phyloP scores from a whole-genome alignment of 768 basidiomycete species.

The Sporobolomyces phaffii region DNA sequence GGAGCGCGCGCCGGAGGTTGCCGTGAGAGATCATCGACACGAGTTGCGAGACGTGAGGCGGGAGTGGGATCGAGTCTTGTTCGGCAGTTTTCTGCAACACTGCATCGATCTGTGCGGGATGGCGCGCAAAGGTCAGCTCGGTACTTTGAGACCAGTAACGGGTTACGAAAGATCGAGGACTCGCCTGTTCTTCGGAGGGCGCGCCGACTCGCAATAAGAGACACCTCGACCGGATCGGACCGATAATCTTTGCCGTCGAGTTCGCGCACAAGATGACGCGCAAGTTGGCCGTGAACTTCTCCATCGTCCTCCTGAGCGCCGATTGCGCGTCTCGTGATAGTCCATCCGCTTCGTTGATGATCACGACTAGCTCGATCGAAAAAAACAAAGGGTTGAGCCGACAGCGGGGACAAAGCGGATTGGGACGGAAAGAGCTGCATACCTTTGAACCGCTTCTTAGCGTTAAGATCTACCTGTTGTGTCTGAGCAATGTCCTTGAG shows the following conservation, averaged over 20 bases:
- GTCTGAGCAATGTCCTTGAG: conserved; percentile 98
- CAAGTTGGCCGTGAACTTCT: conserved; percentile 98
- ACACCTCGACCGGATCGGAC: conserved; percentile 93
- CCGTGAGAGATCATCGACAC: conserved; percentile 77
- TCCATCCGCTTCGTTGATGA: conserved; percentile 96
- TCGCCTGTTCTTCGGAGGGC: conserved; percentile 69
- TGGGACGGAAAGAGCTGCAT: no score
- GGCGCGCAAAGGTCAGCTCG: background rate
- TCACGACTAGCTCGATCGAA: conserved; percentile 61
- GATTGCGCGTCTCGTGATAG: conserved; percentile 94
- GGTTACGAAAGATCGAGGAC: conserved; percentile 37
- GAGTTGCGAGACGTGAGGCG: conserved; percentile 64
- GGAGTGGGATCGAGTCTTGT: conserved; percentile 73
- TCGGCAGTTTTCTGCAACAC: conserved; percentile 75
- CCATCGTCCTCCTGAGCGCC: conserved; percentile 93
- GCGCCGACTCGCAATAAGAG: conserved; percentile 88
- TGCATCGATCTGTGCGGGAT: conserved; percentile 62
- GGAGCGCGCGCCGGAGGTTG: conserved; percentile 87
- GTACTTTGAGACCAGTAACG: no score
- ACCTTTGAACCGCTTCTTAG: conserved; percentile 97
- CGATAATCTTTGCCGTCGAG: conserved; percentile 89
- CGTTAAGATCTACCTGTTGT: conserved; percentile 91
- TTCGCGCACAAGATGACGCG: conserved; percentile 94
- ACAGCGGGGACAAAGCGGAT: no score
- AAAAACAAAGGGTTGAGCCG: conserved; percentile 5